These are phyloP conservation scores for Atkinsonella hypoxylon DNA, from an alignment of 2,329 filamentous ascomycete genomes.

Conservation along the genomic window DNA sequence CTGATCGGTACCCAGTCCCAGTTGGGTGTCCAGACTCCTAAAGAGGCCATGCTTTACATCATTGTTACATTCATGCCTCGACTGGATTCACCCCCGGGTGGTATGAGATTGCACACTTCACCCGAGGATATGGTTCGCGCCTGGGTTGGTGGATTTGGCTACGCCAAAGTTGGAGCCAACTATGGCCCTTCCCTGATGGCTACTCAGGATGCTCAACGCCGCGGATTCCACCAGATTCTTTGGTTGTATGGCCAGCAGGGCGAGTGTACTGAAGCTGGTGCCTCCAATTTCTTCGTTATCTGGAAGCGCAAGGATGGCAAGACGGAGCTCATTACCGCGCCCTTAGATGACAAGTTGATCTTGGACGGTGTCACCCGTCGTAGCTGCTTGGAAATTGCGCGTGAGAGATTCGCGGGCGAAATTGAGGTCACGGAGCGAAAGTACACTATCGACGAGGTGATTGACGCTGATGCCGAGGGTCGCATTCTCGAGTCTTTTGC, in stretches of 20 bases:
- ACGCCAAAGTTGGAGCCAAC: slow-evolving; percentile 86
- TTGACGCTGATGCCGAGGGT: slow-evolving; percentile 61
- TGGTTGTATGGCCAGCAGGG: slow-evolving; percentile 76
- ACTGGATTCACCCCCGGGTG: slow-evolving; percentile 38
- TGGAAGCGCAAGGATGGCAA: slow-evolving; percentile 46
- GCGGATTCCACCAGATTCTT: slow-evolving; percentile 81
- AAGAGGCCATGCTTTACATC: slow-evolving; percentile 80
- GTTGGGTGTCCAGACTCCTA: slow-evolving; percentile 69
- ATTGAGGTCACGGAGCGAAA: slow-evolving; percentile 68
- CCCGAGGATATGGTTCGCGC: slow-evolving; percentile 76
- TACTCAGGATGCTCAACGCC: slow-evolving; percentile 58
- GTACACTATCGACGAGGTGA: slow-evolving; percentile 70
- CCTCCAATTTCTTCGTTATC: slow-evolving; percentile 83
- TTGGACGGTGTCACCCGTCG: slow-evolving; percentile 80
- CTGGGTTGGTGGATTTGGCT: slow-evolving; percentile 88
- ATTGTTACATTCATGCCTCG: slow-evolving; percentile 53
- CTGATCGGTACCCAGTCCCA: slow-evolving; percentile 74
- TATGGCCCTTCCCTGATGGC: slow-evolving; percentile 77
- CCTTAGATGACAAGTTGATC: slow-evolving; percentile 71
- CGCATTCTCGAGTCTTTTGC: slow-evolving; percentile 76
- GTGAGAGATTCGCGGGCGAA: slow-evolving; percentile 45
- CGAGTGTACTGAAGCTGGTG: slow-evolving; percentile 81
- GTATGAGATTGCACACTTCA: slow-evolving; percentile 66
- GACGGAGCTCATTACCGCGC: slow-evolving; percentile 66
- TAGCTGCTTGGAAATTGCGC: slow-evolving; percentile 63